Evolutionary conservation across 108 stramenopile species (phyloP).

Genomic region (Fistulifera pelliculosa): DNA sequence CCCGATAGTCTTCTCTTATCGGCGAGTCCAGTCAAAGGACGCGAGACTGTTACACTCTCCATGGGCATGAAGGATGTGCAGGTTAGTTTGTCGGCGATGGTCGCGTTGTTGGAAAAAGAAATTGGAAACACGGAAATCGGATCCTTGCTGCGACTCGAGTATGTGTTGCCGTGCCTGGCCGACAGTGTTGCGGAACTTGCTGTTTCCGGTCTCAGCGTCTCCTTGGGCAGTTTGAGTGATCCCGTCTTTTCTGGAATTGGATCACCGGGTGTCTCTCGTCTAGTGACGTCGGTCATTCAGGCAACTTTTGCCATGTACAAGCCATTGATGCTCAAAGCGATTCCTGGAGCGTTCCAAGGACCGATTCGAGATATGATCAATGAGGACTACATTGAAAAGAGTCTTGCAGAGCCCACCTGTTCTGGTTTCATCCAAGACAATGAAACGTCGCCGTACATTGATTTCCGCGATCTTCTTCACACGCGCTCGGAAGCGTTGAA

Average conservation of each 20-base stretch:
- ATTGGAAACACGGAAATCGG: neutral
- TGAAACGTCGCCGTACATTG: constrained; percentile 16
- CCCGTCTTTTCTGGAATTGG: neutral
- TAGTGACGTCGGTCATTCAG: neutral
- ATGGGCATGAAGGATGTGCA: neutral
- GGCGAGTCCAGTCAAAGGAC: too few relatives aligned
- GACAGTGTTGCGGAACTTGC: neutral
- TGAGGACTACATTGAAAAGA: constrained; percentile 20
- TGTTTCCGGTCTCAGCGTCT: neutral
- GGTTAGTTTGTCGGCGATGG: neutral
- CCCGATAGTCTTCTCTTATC: neutral
- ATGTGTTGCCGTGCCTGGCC: neutral
- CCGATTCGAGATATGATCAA: neutral
- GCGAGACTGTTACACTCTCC: neutral
- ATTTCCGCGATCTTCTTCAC: constrained; percentile 56
- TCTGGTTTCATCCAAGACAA: neutral
- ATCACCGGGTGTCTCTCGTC: neutral
- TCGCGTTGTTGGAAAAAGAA: neutral
- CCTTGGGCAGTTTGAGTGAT: neutral
- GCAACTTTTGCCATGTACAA: constrained; percentile 27
- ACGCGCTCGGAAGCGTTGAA: constrained; percentile 15
- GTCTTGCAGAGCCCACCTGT: neutral
- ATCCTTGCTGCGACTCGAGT: neutral
- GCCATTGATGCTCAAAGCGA: constrained; percentile 10
- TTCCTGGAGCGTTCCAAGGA: constrained; percentile 3